A percentile compares a stretch with the other conserved stretches of the same genome.
These are phyloP conservation scores for Musa acuminata DNA, from an alignment of 176 grass and related monocot genomes.

Conservation along the genomic window DNA sequence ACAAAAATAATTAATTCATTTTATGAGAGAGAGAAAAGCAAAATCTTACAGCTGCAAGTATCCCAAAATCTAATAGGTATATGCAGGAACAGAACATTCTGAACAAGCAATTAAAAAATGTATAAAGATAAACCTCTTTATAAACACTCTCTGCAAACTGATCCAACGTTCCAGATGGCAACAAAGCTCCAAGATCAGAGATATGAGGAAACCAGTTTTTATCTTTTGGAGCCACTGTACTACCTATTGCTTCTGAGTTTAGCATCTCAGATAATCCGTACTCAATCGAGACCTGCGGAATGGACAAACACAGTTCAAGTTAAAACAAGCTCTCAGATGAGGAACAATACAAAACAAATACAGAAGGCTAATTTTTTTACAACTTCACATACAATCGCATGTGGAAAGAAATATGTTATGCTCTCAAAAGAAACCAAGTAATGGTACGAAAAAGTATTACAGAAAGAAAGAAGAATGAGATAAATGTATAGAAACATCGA, in stretches of 20 bases:
- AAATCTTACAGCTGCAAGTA: not conserved
- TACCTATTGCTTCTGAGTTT: conserved; percentile 46
- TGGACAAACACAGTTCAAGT: not conserved
- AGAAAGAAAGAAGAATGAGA: no score
- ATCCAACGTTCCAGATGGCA: conserved; percentile 50
- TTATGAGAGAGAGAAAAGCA: not conserved
- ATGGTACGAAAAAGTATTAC: no score
- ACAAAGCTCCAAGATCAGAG: conserved; percentile 41
- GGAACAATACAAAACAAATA: not conserved
- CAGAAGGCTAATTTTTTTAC: not conserved
- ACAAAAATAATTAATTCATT: not conserved
- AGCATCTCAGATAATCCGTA: conserved; percentile 76
- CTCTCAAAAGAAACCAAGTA: no score
- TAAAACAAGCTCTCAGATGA: not conserved
- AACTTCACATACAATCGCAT: not conserved
- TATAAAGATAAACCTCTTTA: conserved; percentile 28
- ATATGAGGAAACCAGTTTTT: conserved; percentile 51
- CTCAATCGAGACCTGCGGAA: conserved; percentile 64
- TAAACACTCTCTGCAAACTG: conserved; percentile 41
- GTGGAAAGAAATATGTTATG: no score
- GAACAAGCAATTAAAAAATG: not conserved
- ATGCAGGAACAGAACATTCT: not conserved
- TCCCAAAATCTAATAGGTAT: not conserved
- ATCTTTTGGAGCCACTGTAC: conserved; percentile 13
- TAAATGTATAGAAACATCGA: no score